Conservation (phyloP, 2,329 filamentous ascomycete species). For the Fusarium humuli region DNA sequence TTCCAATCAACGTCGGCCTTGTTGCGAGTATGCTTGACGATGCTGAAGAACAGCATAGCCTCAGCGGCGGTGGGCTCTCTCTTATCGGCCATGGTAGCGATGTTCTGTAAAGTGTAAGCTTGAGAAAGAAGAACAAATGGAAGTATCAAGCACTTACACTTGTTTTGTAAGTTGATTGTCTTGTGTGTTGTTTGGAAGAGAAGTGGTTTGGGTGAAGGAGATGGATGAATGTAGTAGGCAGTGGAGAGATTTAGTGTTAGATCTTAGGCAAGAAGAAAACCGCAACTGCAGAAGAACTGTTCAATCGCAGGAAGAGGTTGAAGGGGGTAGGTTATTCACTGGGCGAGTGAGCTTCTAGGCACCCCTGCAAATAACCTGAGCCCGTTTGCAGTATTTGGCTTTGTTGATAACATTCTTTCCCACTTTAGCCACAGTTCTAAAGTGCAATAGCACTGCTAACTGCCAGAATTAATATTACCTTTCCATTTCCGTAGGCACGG, state of each 20-base stretch:
- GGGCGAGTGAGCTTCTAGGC: neutral
- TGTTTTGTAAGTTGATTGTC: neutral
- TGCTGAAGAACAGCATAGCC: slow-evolving; percentile 58
- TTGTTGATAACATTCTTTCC: neutral
- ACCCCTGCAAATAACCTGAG: neutral
- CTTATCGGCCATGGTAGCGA: slow-evolving; percentile 49
- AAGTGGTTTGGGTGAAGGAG: neutral
- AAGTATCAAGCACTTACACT: neutral
- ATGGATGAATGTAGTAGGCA: neutral
- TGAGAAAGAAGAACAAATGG: neutral
- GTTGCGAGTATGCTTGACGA: slow-evolving; percentile 58
- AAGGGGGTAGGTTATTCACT: neutral
- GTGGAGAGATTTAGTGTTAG: neutral
- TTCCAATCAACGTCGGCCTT: slow-evolving; percentile 63
- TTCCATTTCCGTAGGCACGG: neutral
- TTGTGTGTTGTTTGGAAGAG: neutral
- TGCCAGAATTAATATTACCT: neutral
- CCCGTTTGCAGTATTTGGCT: neutral
- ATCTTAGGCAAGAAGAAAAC: neutral
- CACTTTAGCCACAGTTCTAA: neutral
- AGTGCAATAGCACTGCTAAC: slow-evolving; percentile 7
- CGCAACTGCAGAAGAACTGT: slow-evolving; percentile 8
- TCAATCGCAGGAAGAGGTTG: neutral
- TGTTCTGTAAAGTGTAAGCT: slow-evolving; percentile 14
- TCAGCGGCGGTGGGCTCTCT: slow-evolving; percentile 56